A percentile compares a stretch with the other conserved stretches of the same genome.
Conservation (phyloP, 1,284 basidiomycete genomes). For the Boletus sp. region DNA sequence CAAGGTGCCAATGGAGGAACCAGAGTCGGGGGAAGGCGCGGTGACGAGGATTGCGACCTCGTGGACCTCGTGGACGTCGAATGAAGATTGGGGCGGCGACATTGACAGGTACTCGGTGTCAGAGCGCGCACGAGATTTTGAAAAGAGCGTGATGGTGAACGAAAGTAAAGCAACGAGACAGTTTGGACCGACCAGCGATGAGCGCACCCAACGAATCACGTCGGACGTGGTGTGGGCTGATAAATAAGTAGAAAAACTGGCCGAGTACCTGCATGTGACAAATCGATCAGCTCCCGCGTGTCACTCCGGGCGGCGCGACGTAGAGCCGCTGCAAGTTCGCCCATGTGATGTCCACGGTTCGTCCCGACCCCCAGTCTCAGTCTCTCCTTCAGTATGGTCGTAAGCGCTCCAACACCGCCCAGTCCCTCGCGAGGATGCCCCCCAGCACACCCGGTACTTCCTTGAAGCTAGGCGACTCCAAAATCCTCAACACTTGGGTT, state of each 20-base stretch:
- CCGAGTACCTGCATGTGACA: too few species aligned
- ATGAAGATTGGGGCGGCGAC: slow-evolving; percentile 9
- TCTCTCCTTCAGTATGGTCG: slow-evolving; percentile 48
- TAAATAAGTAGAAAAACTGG: too few species aligned
- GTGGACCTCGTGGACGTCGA: slow-evolving; percentile 20
- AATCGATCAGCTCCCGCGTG: too few species aligned
- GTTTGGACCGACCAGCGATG: slow-evolving; percentile 17
- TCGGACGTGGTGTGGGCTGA: slow-evolving; percentile 1
- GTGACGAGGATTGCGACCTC: slow-evolving; percentile 9
- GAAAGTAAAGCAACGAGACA: slow-evolving; percentile 15
- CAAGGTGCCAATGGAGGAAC: slow-evolving; percentile 17
- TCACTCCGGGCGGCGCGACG: too few species aligned
- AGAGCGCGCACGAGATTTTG: background rate
- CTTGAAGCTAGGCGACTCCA: slow-evolving; percentile 57
- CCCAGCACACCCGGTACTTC: slow-evolving; percentile 33
- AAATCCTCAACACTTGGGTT: slow-evolving; percentile 65
- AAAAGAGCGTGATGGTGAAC: slow-evolving; percentile 28
- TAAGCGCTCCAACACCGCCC: slow-evolving; percentile 67
- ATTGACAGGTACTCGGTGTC: slow-evolving; percentile 7
- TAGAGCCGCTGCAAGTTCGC: background rate
- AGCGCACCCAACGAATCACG: slow-evolving; percentile 1
- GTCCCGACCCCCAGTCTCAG: slow-evolving; percentile 53
- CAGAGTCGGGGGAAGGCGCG: slow-evolving; percentile 17
- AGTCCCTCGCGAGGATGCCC: slow-evolving; percentile 51
- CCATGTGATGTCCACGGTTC: slow-evolving; percentile 48